Base-by-base conservation (phyloP, 169 alveolate species). In the Plasmodium falciparum region DNA sequence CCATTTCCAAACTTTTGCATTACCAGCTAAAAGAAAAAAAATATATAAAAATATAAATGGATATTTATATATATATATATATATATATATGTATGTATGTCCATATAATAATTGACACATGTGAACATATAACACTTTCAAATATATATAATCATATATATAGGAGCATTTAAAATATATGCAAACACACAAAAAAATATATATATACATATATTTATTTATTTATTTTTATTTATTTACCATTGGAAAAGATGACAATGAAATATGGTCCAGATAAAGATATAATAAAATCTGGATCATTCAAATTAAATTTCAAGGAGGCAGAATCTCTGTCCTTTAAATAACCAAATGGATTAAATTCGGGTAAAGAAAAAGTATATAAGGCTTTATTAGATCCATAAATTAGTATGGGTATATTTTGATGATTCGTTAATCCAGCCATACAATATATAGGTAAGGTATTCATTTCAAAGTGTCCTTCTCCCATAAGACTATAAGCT, bases 221-320 rank as follows among this genome's bases (percentile, higher is more conserved):
- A 13, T 13, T 29, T 65, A 11, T 24, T 20, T 43, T 5, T 43
- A 13, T 29, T 67, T 9, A 22, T 54, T 50, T 70, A 86, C 92
- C 76, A 15, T 86, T 73, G 17, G 88, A 61, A 62, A 73, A 86
- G 6, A 86, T 50, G 24, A 86, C 88, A 29, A 86, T 86, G 47
- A 86, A 86, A 66, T 86, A 86, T 62, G 92, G 92, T 12, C 92
- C 92, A 6, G 92, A 86, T 6, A 86, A 56, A 12, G 88, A 50
- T 15, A 86, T 22, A 26, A 86, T 86, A 56, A 86, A 86, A 22
- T 86, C 88, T 1, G 92, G 92, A 47, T 86, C 92, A 45, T 49
- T 72, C 3, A 86, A 54, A 15, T 86, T 70, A 86, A 71, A 86
- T 52, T 73, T 86, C 8, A 72, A 71, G 9, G 70, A 17, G 59